Evolutionary conservation across 2,329 filamentous ascomycete species (phyloP), one percentile per base, ranked within the genome.

Genomic region (Talaromyces islandicus): DNA sequence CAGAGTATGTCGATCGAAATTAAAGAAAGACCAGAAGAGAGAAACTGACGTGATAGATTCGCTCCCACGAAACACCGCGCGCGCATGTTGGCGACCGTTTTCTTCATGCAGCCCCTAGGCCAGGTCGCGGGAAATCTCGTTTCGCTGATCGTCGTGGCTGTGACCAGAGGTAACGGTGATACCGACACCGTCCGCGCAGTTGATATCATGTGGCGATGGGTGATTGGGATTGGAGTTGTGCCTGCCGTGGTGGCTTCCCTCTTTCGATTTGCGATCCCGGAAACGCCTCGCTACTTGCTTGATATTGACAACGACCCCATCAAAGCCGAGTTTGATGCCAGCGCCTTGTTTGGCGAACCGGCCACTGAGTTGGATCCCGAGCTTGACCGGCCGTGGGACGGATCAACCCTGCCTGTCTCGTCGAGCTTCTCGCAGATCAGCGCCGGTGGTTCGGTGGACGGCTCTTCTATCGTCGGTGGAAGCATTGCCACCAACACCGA

Each of bases 101-200:
- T 89, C 69, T 79, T 88, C 65, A 88, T 88, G 83, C 87, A 89
- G 65, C 85, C 87, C 1, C 74, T 89, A 9, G 87, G 87, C 6
- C 86, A 89, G 67, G 82, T 88, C 1, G 77, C 86, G 1, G 86
- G 86, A 14, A 86, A 87, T 63, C 71, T 87, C 5, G 83, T 88
- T 11, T 83, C 84, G 4, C 72, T 88, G 4, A 64, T 80, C 62
- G 72, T 80, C 32, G 71, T 78, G 54, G 67, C 70, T 35, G 63
- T 70, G 29, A 66, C 65, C 52, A 68, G 66, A 35, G 67, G 64
- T 19, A 64, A 64, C 25, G 63, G 66, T 6, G 61, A 62, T 19
- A 67, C 64, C 14, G 71, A 76, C 46, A 58, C 73, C 17, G 63
- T 62, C 9, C 70, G 71, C 6, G 73, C 75, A 4, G 75, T 88